Evolutionary conservation across 768 basidiomycete genomes (phyloP).

Genomic region (Russula dissimulans): DNA sequence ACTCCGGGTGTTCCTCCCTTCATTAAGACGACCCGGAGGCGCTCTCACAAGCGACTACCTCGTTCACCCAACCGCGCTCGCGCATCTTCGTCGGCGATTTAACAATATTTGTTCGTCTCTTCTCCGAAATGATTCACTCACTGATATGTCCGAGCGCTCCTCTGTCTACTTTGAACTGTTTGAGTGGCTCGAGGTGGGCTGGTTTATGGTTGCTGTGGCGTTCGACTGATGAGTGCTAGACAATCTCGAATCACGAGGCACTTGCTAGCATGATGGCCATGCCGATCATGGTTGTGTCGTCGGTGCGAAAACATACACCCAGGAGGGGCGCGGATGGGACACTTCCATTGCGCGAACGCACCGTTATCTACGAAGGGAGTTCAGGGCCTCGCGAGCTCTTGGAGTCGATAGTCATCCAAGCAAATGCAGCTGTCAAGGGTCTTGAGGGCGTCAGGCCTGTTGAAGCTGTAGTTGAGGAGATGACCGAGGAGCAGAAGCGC

Average conservation of each 20-base stretch:
- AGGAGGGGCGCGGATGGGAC: slow-evolving; percentile 41
- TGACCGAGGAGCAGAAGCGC: slow-evolving; percentile 86
- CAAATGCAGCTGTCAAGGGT: slow-evolving; percentile 84
- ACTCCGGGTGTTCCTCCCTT: slow-evolving; percentile 80
- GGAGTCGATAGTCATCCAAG: slow-evolving; percentile 88
- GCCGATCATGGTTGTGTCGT: slow-evolving; percentile 84
- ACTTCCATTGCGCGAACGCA: slow-evolving; percentile 62
- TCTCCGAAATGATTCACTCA: slow-evolving; percentile 83
- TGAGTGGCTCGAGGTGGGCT: slow-evolving; percentile 79
- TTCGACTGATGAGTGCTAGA: slow-evolving; percentile 38
- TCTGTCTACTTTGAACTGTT: slow-evolving; percentile 83
- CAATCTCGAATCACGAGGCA: slow-evolving; percentile 87
- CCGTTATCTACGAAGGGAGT: slow-evolving; percentile 83
- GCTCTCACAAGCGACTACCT: slow-evolving; percentile 82
- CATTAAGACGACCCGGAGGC: slow-evolving; percentile 64
- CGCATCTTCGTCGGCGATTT: slow-evolving; percentile 86
- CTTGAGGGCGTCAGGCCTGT: slow-evolving; percentile 57
- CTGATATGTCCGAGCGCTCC: slow-evolving; percentile 87
- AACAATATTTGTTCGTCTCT: slow-evolving; percentile 81
- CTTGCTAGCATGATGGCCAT: slow-evolving; percentile 94
- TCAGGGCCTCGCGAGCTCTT: slow-evolving; percentile 85
- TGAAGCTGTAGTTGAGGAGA: slow-evolving; percentile 40
- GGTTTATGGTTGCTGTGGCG: not conserved
- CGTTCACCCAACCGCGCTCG: slow-evolving; percentile 85
- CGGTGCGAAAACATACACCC: slow-evolving; percentile 53